Evolutionary conservation across 768 basidiomycete genomes (phyloP).

Genomic region (Boletus subparvulus): DNA sequence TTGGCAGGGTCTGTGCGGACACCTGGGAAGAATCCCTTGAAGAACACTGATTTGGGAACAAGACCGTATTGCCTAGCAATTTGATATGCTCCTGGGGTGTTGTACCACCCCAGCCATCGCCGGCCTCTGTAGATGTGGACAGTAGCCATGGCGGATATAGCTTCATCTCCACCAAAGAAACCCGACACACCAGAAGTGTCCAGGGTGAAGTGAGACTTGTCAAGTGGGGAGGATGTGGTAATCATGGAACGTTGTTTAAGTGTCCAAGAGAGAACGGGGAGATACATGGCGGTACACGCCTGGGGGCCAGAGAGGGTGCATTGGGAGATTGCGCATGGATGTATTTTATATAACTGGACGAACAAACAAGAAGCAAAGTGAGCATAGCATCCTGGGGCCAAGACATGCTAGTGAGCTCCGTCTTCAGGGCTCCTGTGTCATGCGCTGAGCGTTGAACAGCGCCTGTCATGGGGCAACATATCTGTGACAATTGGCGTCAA

Average conservation of each 20-base stretch:
- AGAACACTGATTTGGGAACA: constrained; percentile 18
- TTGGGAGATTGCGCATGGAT: not conserved
- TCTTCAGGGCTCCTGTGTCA: not conserved
- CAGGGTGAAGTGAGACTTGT: constrained; percentile 9
- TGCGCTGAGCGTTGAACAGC: too few relatives aligned
- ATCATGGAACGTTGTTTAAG: constrained; percentile 3
- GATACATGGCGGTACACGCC: not conserved
- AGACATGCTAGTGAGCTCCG: not conserved
- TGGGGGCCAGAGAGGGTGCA: not conserved
- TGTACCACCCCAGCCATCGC: constrained; percentile 35
- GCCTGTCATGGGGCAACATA: too few relatives aligned
- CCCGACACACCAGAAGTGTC: constrained; percentile 29
- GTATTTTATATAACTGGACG: not conserved
- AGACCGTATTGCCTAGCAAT: constrained; percentile 27
- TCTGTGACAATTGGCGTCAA: too few relatives aligned
- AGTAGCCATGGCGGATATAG: constrained; percentile 31
- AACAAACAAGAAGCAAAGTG: not conserved
- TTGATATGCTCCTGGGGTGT: constrained; percentile 33
- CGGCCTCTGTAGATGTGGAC: constrained; percentile 25
- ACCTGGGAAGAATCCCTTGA: constrained; percentile 9
- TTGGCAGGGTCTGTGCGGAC: constrained; percentile 12
- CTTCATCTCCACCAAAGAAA: constrained; percentile 35
- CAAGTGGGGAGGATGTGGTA: not conserved
- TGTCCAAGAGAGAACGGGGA: not conserved
- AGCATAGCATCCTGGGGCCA: not conserved